Conservation (phyloP, 768 basidiomycete species). For the Naganishia onofrii region DNA sequence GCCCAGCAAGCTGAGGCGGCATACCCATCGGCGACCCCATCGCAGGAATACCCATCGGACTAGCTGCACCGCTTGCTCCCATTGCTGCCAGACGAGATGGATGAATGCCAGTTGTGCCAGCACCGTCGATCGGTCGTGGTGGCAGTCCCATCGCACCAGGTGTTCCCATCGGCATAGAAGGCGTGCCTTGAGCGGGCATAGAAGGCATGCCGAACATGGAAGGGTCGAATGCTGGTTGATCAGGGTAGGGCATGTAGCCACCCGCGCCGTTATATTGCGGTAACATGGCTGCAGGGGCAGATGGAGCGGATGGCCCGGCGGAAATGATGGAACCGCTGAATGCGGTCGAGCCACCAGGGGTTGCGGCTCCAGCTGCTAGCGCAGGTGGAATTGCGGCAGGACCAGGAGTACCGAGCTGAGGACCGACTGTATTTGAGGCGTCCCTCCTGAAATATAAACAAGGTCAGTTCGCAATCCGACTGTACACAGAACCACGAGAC, state of each 20-base stretch:
- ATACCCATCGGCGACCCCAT: slow-evolving; percentile 27
- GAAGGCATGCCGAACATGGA: slow-evolving; percentile 32
- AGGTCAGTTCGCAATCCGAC: not conserved
- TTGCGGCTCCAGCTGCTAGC: slow-evolving; percentile 62
- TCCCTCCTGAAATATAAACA: not conserved
- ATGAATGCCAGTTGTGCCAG: slow-evolving; percentile 63
- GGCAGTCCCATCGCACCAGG: slow-evolving; percentile 16
- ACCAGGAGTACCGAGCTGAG: slow-evolving; percentile 72
- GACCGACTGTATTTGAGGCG: slow-evolving; percentile 67
- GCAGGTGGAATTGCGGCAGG: slow-evolving; percentile 63
- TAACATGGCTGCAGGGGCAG: slow-evolving; percentile 3
- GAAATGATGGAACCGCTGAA: slow-evolving; percentile 79
- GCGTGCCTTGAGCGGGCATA: slow-evolving; percentile 13
- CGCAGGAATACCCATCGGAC: slow-evolving; percentile 9
- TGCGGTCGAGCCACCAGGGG: slow-evolving; percentile 54
- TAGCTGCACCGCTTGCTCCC: slow-evolving; percentile 56
- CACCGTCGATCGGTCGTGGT: slow-evolving; percentile 28
- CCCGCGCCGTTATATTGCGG: slow-evolving; percentile 8
- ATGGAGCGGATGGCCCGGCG: slow-evolving; percentile 68
- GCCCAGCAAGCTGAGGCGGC: slow-evolving; percentile 57
- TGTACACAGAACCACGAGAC: slow-evolving; percentile 49
- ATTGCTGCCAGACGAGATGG: slow-evolving; percentile 66
- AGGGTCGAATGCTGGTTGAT: slow-evolving; percentile 33
- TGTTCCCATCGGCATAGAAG: too few species aligned
- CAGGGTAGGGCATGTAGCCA: slow-evolving; percentile 24